Conservation (phyloP, 805 yeast species). For the Metschnikowia henanensis region DNA sequence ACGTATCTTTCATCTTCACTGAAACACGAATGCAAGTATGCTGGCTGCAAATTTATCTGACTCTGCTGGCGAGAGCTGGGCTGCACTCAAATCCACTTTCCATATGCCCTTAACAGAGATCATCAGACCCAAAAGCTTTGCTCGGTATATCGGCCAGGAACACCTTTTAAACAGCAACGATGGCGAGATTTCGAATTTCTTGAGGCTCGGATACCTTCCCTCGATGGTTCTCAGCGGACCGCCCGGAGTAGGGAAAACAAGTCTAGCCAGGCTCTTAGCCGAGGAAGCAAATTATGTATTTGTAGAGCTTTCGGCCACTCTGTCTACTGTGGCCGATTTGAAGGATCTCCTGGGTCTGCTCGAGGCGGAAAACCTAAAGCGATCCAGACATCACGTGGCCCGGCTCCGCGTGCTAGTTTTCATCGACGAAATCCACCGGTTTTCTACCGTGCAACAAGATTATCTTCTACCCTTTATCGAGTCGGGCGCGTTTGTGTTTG, state of each 20-base stretch:
- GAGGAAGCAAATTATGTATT: slow-evolving; percentile 53
- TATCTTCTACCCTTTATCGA: slow-evolving; percentile 82
- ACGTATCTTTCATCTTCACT: too few relatives aligned
- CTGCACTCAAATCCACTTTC: background rate
- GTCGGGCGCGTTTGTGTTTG: slow-evolving; percentile 72
- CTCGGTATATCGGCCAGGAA: slow-evolving; percentile 81
- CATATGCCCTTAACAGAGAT: slow-evolving; percentile 67
- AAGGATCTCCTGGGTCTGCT: slow-evolving; percentile 56
- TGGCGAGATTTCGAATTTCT: slow-evolving; percentile 67
- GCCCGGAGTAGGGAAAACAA: slow-evolving; percentile 95
- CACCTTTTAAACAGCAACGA: slow-evolving; percentile 60
- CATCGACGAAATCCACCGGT: slow-evolving; percentile 91
- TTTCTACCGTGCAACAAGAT: slow-evolving; percentile 86
- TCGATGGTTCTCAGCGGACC: slow-evolving; percentile 94
- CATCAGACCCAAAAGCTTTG: slow-evolving; percentile 71
- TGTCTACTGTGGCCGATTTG: slow-evolving; percentile 65
- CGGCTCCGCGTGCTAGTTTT: slow-evolving; percentile 52
- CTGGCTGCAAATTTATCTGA: too few relatives aligned
- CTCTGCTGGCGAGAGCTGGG: background rate
- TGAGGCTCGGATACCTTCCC: slow-evolving; percentile 67
- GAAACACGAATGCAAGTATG: too few relatives aligned
- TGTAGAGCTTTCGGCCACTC: slow-evolving; percentile 84
- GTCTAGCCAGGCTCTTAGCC: slow-evolving; percentile 71
- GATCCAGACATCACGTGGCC: slow-evolving; percentile 19
- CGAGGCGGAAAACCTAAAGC: slow-evolving; percentile 45